Evolutionary conservation across 1,284 basidiomycete genomes (phyloP), one percentile per base, ranked within the genome.

Genomic region (Meira miltonrushii): DNA sequence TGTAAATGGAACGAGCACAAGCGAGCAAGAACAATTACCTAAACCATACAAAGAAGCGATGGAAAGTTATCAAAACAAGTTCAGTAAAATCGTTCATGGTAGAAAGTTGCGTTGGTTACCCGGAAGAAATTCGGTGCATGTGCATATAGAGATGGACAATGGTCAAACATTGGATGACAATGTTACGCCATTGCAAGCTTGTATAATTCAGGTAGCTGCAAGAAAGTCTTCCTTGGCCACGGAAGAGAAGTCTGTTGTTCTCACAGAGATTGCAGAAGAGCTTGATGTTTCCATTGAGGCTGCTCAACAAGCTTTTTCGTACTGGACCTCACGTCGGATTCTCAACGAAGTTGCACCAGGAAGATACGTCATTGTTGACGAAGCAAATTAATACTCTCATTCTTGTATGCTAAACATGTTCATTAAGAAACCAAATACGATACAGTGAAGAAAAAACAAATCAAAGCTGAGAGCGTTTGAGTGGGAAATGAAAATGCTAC

Each of bases 91-190:
- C n/a, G 48, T 37, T 23, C 49, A 47, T 5, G 39, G 19, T 12
- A 23, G 39, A 21, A 28, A 17, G 13, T 23, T 58, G 33, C 52
- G 56, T 13, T 58, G 56, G 56, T 40, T 58, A 15, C 25, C n/a
- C 15, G 56, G 28, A 6, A 25, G 33, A 25, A 52, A 48, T 37
- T 11, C 19, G 9, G 47, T 58, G 7, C 25, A 13, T 9, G 17
- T 58, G 11, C 6, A 55, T 13, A 17, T 58, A 33, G 56, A 58
- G 37, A 58, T 58, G 56, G 21, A 55, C 8, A 48, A 58, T 41
- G 56, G 56, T 7, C 25, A 48, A 13, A 23, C 6, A 11, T 19
- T 50, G 13, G 38, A 41, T 12, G 56, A 58, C 13, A n/a, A 15
- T n/a, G 56, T 58, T 1, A 41, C 41, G 10, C 56, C 56, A 1